phyloP scores from a whole-genome alignment of 1,284 basidiomycete genomes.

The Ganoderma sp. region DNA sequence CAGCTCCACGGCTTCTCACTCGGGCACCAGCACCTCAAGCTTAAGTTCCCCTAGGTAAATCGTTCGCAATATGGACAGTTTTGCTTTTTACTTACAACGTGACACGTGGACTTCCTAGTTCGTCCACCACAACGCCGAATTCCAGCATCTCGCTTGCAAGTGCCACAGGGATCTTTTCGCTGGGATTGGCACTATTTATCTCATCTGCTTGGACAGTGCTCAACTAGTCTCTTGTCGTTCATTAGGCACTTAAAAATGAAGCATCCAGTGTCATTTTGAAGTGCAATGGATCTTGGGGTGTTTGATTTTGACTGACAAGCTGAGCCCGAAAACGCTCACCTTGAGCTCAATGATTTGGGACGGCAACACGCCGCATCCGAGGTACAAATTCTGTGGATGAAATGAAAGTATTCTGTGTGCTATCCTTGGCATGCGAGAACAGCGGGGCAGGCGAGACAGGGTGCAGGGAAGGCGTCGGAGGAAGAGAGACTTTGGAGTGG shows the following conservation, averaged over 20 bases:
- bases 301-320: conserved; percentile 3
- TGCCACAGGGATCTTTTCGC: neutral
- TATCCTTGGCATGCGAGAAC: neutral
- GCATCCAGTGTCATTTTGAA: neutral
- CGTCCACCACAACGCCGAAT: neutral
- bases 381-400: neutral
- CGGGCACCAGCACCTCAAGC: neutral
- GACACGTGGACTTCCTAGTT: neutral
- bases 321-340: neutral
- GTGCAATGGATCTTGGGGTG: neutral
- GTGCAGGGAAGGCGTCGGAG: neutral
- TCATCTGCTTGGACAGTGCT: neutral
- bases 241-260: too few species aligned
- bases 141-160: neutral
- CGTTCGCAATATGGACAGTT: neutral
- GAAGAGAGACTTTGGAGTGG: neutral
- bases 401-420: neutral
- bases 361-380: neutral
- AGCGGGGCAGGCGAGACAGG: neutral
- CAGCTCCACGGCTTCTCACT: conserved; percentile 7
- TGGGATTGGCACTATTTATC: neutral
- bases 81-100: neutral
- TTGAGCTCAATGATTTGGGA: neutral
- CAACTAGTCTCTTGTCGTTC: neutral
- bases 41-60: neutral